Conservation (phyloP, 2,329 filamentous ascomycete genomes). For the Aspergillus quadricinctus region DNA sequence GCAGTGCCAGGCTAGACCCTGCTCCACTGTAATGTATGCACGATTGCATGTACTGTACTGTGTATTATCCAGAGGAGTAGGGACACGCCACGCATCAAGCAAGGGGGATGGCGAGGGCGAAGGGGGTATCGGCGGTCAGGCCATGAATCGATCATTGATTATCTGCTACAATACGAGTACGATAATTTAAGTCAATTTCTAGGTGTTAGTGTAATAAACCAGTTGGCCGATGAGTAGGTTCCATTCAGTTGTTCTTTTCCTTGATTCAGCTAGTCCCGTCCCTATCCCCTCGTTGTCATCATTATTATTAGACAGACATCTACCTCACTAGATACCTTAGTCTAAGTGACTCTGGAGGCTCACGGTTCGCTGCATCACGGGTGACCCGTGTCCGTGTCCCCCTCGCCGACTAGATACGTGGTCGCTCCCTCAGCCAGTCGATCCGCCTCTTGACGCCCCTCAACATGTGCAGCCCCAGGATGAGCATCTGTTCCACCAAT, state of each 20-base stretch:
- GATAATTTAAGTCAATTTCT: too few relatives aligned
- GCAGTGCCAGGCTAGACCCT: background rate
- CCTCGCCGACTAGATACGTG: conserved; percentile 14
- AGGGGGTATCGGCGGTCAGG: background rate
- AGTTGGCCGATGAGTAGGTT: too few relatives aligned
- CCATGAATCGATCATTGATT: background rate
- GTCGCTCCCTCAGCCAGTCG: conserved; percentile 20
- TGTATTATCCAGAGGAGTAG: too few relatives aligned
- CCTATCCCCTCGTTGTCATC: too few relatives aligned
- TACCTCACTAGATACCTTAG: too few relatives aligned
- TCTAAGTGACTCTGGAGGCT: too few relatives aligned
- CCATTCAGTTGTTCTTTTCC: background rate
- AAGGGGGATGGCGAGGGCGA: background rate
- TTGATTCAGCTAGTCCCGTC: background rate
- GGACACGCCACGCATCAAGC: background rate
- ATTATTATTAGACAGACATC: too few relatives aligned
- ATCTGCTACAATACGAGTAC: background rate
- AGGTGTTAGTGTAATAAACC: too few relatives aligned
- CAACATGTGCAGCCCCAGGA: background rate
- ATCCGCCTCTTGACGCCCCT: conserved; percentile 3
- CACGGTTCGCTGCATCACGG: background rate
- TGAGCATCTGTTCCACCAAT: background rate
- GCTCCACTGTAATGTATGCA: background rate
- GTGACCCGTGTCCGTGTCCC: background rate
- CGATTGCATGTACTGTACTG: too few relatives aligned